Evolutionary conservation across 2,329 filamentous ascomycete species (phyloP), one percentile per base, ranked within the genome.

Genomic region (Microdochium bolleyi): DNA sequence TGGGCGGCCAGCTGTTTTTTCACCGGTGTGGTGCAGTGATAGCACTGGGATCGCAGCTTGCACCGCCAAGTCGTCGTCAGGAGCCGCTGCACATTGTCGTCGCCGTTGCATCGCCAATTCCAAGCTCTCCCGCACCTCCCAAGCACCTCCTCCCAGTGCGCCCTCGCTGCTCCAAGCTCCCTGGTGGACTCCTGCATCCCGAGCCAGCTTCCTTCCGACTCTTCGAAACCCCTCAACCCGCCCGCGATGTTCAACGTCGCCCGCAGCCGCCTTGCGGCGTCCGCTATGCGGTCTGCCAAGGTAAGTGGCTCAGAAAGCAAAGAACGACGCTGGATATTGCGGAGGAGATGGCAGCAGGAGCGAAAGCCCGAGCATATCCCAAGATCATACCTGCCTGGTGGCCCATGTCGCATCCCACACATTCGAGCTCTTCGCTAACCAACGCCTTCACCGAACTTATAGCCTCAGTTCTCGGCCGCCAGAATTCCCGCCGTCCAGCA

Each of bases 161-260:
- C 5, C 19, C 37, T 41, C 37, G 14, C 37, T 19, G 37, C 37
- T 41, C 37, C 14, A 41, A 41, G 37, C 37, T 16, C 19, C 37
- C 27, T 30, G 27, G 27, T 11, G 27, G 27, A 30, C 27, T 30
- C 11, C 27, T 30, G 5, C 21, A 19, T 46, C 38, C 24, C 50
- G 30, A 49, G 24, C 27, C 49, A 16, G 19, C 10, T 37, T 14
- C 25, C 25, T 38, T 30, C 25, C 49, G 37, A 19, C 38, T 41
- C 19, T 37, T 21, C 51, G 48, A 30, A 27, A 24, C 21, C 38
- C 21, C 38, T 49, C 48, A 21, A 21, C 55, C 59, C 70, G 81
- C 65, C 41, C 41, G 41, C 13, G 66, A 96, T 96, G 91, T 95
- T 91, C 79, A 94, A 87, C 75, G 76, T 95, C 71, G 87, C 87